Evolutionary conservation across 495 filamentous ascomycete species (phyloP), one percentile per base, ranked within the genome.

Genomic region (Amphirosellinia nigrospora): DNA sequence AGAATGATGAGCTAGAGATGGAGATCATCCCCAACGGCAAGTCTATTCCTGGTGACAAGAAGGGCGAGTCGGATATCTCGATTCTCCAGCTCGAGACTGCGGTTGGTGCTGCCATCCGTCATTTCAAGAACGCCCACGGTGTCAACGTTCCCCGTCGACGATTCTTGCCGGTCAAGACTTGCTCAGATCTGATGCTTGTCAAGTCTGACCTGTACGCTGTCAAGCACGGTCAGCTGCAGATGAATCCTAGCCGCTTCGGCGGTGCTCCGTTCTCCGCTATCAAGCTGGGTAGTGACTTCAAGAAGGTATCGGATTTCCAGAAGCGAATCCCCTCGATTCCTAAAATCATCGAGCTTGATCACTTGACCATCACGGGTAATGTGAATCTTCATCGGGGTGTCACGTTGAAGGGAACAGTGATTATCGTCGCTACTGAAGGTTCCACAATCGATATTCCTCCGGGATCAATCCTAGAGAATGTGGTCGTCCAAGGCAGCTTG

Each of bases 281-380:
- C 87, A 99, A 99, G 91, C 92, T 99, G 43, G 96, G 96, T 73
- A 90, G 86, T 74, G 96, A 99, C 88, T 99, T 98, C 89, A 99
- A 99, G 92, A 99, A 99, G 89, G 96, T 99, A 39, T 98, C 95
- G 21, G 95, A 97, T 84, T 99, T 99, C 90, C 94, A 98, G 88
- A 93, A 97, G 86, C 93, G 93, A 78, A 97, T 99, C 75, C 87
- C 91, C 70, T 93, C 90, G 82, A 99, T 99, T 76, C 96, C 96
- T 62, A 97, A 95, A 84, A 98, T 99, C 77, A 89, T 98, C 71
- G 96, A 99, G 84, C 89, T 99, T 48, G 96, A 99, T 77, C 96
- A 99, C 74, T 87, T 99, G 53, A 99, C 96, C 73, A 94, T 99
- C 74, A 99, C 96, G 28, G 96, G 96, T 77, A 92, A 92, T 43